Evolutionary conservation across 306 rosid species (phyloP), one percentile per base, ranked within the genome.

Genomic region (Trichosanthes truncata): DNA sequence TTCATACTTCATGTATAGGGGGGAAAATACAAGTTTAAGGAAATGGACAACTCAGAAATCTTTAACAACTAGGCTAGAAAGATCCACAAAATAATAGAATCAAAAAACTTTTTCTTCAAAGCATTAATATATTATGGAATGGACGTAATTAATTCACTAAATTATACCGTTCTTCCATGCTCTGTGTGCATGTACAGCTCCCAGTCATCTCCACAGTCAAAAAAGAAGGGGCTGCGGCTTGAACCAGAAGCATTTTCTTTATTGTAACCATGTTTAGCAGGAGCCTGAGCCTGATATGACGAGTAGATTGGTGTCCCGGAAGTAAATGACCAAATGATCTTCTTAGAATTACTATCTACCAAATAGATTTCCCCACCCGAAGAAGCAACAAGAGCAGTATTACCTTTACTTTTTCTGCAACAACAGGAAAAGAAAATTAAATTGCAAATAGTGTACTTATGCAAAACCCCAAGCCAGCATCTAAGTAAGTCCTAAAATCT

Each of bases 141-240:
- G 25, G 9, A 33, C 4, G 20, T 3, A n/a, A 52, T 7, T 13
- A 71, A 43, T 71, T 71, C 53, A 71, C 36, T 17, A 56, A 56
- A 76, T 21, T 21, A 74, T 89, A 93, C 97, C 94, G 67, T 74
- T 93, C 76, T 86, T 69, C 89, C 95, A 84, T 81, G 86, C 63
- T 85, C 73, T n/a, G 78, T 87, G 59, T 88, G 88, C 80, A 82
- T 65, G 77, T 89, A 89, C 85, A 94, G 71, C 23, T 79, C 80
- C 93, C 97, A 92, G 65, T 94, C 94, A 71, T 92, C 93, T 80
- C 93, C 98, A 8, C 87, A 87, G 56, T 94, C 97, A 69, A 92
- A 53, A 57, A 80, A 77, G 80, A 83, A 89, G 20, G 84, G 78
- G 15, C 29, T 77, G 20, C 69, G 60, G 21, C 66, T 63, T 29